Conservation (phyloP, 345 rosid genomes). For the Boechera stricta region DNA sequence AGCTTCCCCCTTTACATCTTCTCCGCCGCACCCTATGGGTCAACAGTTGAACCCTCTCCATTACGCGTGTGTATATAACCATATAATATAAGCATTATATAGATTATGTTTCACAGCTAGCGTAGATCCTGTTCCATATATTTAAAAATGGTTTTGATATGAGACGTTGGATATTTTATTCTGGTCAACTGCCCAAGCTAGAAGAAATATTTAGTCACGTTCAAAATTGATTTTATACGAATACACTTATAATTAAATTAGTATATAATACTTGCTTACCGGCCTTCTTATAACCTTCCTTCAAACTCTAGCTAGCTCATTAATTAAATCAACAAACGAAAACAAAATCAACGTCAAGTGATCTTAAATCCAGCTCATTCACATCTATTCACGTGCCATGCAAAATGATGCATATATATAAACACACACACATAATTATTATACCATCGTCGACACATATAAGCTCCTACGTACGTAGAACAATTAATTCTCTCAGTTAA, state of each 20-base stretch:
- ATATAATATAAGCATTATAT: background rate
- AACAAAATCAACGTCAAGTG: conserved; percentile 26
- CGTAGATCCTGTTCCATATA: conserved; percentile 25
- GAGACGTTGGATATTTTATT: background rate
- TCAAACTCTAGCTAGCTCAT: conserved; percentile 23
- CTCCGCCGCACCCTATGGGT: conserved; percentile 45
- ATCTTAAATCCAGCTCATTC: conserved; percentile 44
- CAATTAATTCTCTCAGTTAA: conserved; percentile 1
- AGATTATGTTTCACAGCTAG: conserved; percentile 12
- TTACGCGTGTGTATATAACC: conserved; percentile 4
- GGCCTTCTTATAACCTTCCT: conserved; percentile 39
- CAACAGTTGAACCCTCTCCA: conserved; percentile 41
- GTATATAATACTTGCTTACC: conserved; percentile 6
- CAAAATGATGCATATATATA: conserved; percentile 18
- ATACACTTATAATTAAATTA: background rate
- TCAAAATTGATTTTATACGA: conserved; percentile 10
- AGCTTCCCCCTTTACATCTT: conserved; percentile 23
- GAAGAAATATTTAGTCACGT: conserved; percentile 27
- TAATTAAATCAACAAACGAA: background rate
- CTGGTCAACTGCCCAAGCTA: conserved; percentile 35
- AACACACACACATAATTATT: background rate
- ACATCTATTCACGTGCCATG: conserved; percentile 39
- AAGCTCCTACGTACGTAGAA: conserved; percentile 9
- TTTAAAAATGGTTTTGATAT: background rate
- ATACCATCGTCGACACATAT: conserved; percentile 5